A percentile compares a stretch with the other conserved stretches of the same genome.
These are phyloP conservation scores for Picochlorum sp. DNA, from an alignment of 139 green algal genomes.

Conservation along the genomic window DNA sequence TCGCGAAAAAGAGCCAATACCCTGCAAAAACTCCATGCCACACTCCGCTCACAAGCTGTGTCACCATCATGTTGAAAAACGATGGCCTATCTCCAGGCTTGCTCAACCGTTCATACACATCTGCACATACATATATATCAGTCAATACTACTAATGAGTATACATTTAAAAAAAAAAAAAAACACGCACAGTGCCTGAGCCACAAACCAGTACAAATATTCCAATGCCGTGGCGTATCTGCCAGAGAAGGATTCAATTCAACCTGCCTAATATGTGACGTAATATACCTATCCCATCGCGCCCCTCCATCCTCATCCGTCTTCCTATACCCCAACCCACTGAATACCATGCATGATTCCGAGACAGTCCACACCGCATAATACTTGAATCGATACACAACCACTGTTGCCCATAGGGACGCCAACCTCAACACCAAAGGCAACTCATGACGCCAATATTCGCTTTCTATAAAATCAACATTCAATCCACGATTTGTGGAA, in stretches of 20 bases:
- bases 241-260: constrained; percentile 51
- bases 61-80: constrained; percentile 63
- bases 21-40: constrained; percentile 72
- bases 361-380: constrained; percentile 39
- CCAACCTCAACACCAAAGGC: constrained; percentile 9
- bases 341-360: constrained; percentile 54
- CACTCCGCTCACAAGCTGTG: constrained; percentile 65
- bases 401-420: constrained; percentile 19
- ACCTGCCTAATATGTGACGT: constrained; percentile 58
- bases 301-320: constrained; percentile 10
- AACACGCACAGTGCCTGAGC: constrained; percentile 40
- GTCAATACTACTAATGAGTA: neutral
- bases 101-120: constrained; percentile 80
- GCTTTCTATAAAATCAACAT: constrained; percentile 13
- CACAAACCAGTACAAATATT: constrained; percentile 72
- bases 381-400: constrained; percentile 32
- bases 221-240: constrained; percentile 55
- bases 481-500: neutral
- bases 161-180: neutral
- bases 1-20: constrained; percentile 44
- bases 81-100: constrained; percentile 36
- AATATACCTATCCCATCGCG: constrained; percentile 55
- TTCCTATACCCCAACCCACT: constrained; percentile 62
- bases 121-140: neutral
- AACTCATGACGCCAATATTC: neutral